Conservation (phyloP, 345 rosid species). For the Geranium brycei region DNA sequence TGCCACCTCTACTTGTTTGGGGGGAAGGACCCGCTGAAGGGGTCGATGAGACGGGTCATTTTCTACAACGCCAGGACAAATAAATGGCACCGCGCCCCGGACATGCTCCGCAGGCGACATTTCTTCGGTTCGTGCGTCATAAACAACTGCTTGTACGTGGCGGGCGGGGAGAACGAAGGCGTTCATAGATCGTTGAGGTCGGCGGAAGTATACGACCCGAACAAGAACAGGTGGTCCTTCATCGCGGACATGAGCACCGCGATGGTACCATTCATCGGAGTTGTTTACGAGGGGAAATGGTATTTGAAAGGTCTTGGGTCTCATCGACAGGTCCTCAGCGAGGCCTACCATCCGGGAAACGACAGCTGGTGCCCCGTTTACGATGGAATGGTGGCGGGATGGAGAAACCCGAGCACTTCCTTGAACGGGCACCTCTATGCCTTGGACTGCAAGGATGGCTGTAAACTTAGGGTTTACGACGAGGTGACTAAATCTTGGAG, state of each 20-base stretch:
- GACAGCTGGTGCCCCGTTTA: constrained; percentile 53
- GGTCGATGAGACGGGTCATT: constrained; percentile 66
- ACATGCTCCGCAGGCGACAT: constrained; percentile 64
- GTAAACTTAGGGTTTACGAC: constrained; percentile 57
- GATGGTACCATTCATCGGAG: constrained; percentile 70
- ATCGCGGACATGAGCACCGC: constrained; percentile 66
- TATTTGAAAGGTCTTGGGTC: constrained; percentile 59
- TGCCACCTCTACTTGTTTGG: constrained; percentile 73
- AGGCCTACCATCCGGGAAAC: constrained; percentile 43
- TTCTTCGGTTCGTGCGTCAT: constrained; percentile 71
- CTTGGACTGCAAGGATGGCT: constrained; percentile 65
- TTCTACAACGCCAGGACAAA: constrained; percentile 62
- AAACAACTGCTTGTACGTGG: constrained; percentile 64
- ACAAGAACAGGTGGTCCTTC: constrained; percentile 63
- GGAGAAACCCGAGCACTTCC: constrained; percentile 61
- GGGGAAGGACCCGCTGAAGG: constrained; percentile 61
- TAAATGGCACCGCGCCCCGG: constrained; percentile 74
- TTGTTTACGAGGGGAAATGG: constrained; percentile 59
- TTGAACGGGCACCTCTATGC: constrained; percentile 53
- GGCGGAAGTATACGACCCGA: constrained; percentile 68
- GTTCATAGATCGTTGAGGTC: constrained; percentile 53
- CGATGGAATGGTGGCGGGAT: constrained; percentile 65
- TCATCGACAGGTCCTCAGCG: constrained; percentile 56
- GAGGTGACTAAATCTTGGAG: constrained; percentile 56
- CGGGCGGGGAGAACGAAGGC: constrained; percentile 68